Conservation (phyloP, 2,329 filamentous ascomycete species). For the Phialemoniopsis sp. region DNA sequence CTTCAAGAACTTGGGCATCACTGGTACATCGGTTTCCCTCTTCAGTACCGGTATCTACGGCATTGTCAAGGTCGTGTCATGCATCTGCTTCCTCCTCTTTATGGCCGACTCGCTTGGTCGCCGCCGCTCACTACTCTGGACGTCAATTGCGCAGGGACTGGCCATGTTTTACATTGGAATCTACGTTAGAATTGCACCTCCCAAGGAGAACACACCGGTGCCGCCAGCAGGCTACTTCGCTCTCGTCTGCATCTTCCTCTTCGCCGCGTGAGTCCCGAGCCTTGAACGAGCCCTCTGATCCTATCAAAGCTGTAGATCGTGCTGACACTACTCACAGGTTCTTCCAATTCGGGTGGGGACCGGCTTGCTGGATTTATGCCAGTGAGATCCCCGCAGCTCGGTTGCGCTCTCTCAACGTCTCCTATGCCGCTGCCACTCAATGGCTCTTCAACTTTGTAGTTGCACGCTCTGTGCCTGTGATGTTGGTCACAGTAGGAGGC, state of each 20-base stretch:
- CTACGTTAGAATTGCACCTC: conserved; percentile 56
- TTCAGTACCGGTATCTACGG: conserved; percentile 54
- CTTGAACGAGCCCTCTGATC: too few species aligned
- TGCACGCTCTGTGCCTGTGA: conserved; percentile 57
- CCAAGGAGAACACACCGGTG: conserved; percentile 40
- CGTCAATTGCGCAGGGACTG: conserved; percentile 53
- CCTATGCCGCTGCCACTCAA: conserved; percentile 61
- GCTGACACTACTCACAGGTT: conserved; percentile 12
- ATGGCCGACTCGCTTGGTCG: conserved; percentile 57
- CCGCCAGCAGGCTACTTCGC: conserved; percentile 61
- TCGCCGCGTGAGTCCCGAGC: conserved; percentile 38
- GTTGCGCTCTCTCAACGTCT: conserved; percentile 59
- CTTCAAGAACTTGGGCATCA: conserved; percentile 60
- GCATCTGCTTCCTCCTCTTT: conserved; percentile 55
- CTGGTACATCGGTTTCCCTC: conserved; percentile 50
- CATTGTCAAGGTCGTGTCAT: conserved; percentile 52
- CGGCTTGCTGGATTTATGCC: conserved; percentile 54
- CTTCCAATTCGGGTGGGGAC: conserved; percentile 61
- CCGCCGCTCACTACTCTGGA: conserved; percentile 54
- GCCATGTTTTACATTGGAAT: conserved; percentile 65
- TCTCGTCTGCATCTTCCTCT: conserved; percentile 63
- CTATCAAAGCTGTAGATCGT: too few species aligned
- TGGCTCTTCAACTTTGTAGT: conserved; percentile 71
- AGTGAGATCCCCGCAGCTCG: conserved; percentile 60
- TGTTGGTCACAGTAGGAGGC: conserved; percentile 45